Conservation (phyloP, 495 filamentous ascomycete genomes). For the Lophiotrema nucula region DNA sequence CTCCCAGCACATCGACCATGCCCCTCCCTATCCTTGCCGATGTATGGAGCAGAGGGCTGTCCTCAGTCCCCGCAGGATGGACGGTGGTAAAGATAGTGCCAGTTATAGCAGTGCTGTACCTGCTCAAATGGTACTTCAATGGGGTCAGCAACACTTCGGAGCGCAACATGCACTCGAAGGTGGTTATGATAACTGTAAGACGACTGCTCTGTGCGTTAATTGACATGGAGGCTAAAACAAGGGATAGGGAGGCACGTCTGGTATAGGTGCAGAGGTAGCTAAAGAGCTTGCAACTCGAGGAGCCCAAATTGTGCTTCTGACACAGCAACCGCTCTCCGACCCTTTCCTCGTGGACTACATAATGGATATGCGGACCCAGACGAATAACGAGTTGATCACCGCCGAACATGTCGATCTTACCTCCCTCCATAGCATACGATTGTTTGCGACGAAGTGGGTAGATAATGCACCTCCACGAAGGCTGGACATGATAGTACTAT, state of each 20-base stretch:
- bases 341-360: conserved; percentile 90
- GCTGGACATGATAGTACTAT: conserved; percentile 90
- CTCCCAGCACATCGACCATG: conserved; percentile 61
- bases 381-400: conserved; percentile 87
- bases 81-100: conserved; percentile 58
- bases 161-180: conserved; percentile 85
- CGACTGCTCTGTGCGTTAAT: neutral
- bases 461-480: conserved; percentile 89
- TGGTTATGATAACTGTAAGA: conserved; percentile 83
- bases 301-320: conserved; percentile 88
- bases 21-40: conserved; percentile 71
- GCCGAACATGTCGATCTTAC: conserved; percentile 91
- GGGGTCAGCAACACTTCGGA: conserved; percentile 76
- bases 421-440: conserved; percentile 80
- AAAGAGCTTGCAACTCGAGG: conserved; percentile 75
- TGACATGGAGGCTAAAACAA: conserved; percentile 17
- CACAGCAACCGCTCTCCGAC: conserved; percentile 74
- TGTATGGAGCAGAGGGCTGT: conserved; percentile 61
- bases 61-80: conserved; percentile 63
- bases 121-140: conserved; percentile 75
- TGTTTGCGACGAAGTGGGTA: conserved; percentile 98
- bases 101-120: conserved; percentile 57
- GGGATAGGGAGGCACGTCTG: conserved; percentile 81
- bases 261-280: conserved; percentile 77
- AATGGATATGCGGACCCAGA: conserved; percentile 74